Percentiles rank a stretch among this genome's conserved stretches.
Evolutionary conservation across 1,284 basidiomycete genomes (phyloP).

Genomic region (Filobasidium uniguttulatum): DNA sequence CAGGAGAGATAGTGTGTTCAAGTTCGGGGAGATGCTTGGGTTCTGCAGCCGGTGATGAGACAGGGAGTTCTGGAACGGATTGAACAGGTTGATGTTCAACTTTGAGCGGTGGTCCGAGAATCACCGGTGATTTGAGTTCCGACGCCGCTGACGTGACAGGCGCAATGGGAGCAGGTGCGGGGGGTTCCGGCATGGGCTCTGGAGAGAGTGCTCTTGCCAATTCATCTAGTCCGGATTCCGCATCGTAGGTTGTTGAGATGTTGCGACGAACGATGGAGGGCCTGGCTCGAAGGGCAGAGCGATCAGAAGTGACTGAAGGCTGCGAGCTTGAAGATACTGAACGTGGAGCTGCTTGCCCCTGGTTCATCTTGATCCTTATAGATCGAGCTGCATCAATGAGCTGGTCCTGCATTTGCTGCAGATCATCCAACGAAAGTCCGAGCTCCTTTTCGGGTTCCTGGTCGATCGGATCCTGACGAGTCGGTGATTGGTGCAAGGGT

Average conservation of each 20-base stretch:
- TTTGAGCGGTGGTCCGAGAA: not conserved
- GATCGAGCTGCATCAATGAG: constrained; percentile 6
- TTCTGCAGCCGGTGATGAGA: no score
- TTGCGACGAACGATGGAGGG: not conserved
- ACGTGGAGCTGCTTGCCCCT: constrained; percentile 1
- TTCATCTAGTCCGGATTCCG: not conserved
- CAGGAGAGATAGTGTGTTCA: no score
- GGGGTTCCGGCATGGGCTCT: no score
- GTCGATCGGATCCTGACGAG: not conserved
- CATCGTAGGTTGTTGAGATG: not conserved
- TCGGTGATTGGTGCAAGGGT: not conserved
- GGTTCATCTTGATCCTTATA: constrained; percentile 2
- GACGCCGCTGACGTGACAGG: no score
- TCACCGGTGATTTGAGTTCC: not conserved
- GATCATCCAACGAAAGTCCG: constrained; percentile 3
- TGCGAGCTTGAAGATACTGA: not conserved
- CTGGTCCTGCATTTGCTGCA: constrained; percentile 10
- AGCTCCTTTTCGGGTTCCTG: not conserved
- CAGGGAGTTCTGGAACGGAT: no score
- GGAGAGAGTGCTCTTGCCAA: not conserved
- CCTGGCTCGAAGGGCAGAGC: not conserved
- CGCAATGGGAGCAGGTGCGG: no score
- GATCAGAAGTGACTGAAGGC: not conserved
- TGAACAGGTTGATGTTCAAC: not conserved
- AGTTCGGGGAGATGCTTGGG: no score